Base-by-base conservation (phyloP, 2,329 filamentous ascomycete genomes). In the Hypoxylon sp. region DNA sequence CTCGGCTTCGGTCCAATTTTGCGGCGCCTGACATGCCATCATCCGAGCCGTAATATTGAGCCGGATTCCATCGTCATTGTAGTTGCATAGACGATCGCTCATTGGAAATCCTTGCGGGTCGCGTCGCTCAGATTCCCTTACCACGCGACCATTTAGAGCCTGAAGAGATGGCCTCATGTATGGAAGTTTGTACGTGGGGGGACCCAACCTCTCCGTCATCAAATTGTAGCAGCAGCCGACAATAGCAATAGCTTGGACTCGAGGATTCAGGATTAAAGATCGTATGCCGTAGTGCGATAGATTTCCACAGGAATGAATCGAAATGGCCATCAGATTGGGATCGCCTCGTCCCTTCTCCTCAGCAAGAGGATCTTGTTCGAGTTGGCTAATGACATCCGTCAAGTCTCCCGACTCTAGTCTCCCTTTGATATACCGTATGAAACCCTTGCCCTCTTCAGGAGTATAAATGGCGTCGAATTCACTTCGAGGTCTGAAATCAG, bases 151-250 rank as follows among this genome's bases (percentile, higher is more conserved):
- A 72, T 91, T 91, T 74, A 91, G 80, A 5, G 89, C 85, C 68
- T 94, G 82, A 78, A 91, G 75, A 57, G 84, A 89, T 2, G 92
- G 91, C 7, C 94, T 91, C 37, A 95, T 86, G 54, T 89, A 88
- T 1, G 94, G 91, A 20, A 93, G 86, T 79, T 98, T 97, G 84
- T 93, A 95, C 0, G 93, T 94, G 17, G 94, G 92, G 1, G 94
- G 93, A 0, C 93, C 93, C 11, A 98, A 88, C 64, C 93, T 90
- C 81, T 98, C 96, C 0, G 95, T 98, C 73, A 98, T 84, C 5
- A 98, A 89, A 76, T 99, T 99, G 85, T 99, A 98, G 85, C 96
- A 99, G 84, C 96, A 99, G 51, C 96, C 96, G 67, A 99, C 94
- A 78, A 99, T 95, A 64, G 95, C 95, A 22, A 98, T 91, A n/a